Conservation (phyloP, 352 stramenopile species). For the Globisporangium cederbergense region DNA sequence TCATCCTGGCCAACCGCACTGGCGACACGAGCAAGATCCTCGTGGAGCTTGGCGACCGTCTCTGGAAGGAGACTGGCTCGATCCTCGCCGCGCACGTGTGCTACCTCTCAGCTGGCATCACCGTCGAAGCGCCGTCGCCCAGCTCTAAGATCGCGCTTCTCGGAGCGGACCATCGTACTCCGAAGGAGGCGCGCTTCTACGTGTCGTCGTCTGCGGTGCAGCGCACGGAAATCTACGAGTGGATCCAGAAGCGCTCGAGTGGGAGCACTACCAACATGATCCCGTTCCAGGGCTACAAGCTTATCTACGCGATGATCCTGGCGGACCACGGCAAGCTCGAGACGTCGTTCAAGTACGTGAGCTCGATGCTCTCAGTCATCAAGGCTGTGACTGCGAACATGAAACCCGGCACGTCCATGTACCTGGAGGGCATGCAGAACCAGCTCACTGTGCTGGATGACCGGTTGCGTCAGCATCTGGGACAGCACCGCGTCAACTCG, state of each 20-base stretch:
- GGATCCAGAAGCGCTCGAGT: conserved; percentile 65
- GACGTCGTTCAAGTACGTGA: conserved; percentile 85
- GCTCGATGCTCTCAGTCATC: conserved; percentile 79
- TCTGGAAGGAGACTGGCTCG: conserved; percentile 65
- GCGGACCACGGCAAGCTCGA: conserved; percentile 82
- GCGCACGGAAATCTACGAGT: conserved; percentile 85
- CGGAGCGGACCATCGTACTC: conserved; percentile 68
- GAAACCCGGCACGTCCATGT: conserved; percentile 83
- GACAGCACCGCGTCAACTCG: conserved; percentile 67
- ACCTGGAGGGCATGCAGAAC: conserved; percentile 86
- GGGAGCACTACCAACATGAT: conserved; percentile 59
- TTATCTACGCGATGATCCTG: conserved; percentile 86
- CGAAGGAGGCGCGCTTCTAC: conserved; percentile 76
- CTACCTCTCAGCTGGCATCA: conserved; percentile 71
- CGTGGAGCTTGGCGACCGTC: conserved; percentile 73
- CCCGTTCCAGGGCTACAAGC: conserved; percentile 87
- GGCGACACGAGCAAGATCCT: conserved; percentile 83
- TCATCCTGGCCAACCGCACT: conserved; percentile 78
- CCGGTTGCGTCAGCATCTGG: conserved; percentile 79
- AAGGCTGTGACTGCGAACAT: conserved; percentile 69
- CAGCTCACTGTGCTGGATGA: conserved; percentile 85
- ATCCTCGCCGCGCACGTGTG: conserved; percentile 78
- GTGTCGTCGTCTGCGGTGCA: conserved; percentile 75
- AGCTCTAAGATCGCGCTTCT: conserved; percentile 79
- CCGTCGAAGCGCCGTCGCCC: conserved; percentile 72